These are phyloP conservation scores for Kodamaea lidongshanica DNA, from an alignment of 805 yeast genomes.

Conservation along the genomic window DNA sequence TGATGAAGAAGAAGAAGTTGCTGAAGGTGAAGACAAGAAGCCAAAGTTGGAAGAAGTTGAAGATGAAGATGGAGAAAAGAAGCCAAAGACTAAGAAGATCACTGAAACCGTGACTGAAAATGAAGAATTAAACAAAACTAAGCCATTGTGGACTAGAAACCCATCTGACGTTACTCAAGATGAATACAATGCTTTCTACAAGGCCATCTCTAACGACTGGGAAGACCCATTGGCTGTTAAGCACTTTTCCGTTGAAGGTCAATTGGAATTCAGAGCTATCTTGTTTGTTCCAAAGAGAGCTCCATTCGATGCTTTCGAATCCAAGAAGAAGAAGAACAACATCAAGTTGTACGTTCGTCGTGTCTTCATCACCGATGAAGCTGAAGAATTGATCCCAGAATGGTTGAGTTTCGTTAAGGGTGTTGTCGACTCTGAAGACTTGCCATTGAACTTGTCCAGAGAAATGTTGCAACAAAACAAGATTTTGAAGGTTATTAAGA, in stretches of 20 bases:
- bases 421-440: slow-evolving; percentile 99
- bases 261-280: slow-evolving; percentile 97
- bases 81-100: slow-evolving; percentile 77
- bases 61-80: slow-evolving; percentile 54
- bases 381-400: slow-evolving; percentile 98
- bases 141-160: slow-evolving; percentile 99
- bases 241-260: slow-evolving; percentile 99
- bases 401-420: slow-evolving; percentile 97
- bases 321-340: slow-evolving; percentile 98
- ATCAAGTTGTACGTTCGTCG: slow-evolving; percentile 98
- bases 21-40: slow-evolving; percentile 51
- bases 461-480: slow-evolving; percentile 99
- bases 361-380: slow-evolving; percentile 99
- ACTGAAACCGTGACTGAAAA: slow-evolving; percentile 92
- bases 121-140: slow-evolving; percentile 97
- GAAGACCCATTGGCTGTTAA: slow-evolving; percentile 99
- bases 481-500: slow-evolving; percentile 98
- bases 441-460: slow-evolving; percentile 99
- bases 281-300: slow-evolving; percentile 98
- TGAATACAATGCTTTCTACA: slow-evolving; percentile 98
- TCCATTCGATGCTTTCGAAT: slow-evolving; percentile 96
- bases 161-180: slow-evolving; percentile 97
- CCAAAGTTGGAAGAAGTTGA: slow-evolving; percentile 75
- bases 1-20: slow-evolving; percentile 56
- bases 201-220: slow-evolving; percentile 99